Conservation (phyloP, 2,329 filamentous ascomycete species). For the Xylariaceae sp. region DNA sequence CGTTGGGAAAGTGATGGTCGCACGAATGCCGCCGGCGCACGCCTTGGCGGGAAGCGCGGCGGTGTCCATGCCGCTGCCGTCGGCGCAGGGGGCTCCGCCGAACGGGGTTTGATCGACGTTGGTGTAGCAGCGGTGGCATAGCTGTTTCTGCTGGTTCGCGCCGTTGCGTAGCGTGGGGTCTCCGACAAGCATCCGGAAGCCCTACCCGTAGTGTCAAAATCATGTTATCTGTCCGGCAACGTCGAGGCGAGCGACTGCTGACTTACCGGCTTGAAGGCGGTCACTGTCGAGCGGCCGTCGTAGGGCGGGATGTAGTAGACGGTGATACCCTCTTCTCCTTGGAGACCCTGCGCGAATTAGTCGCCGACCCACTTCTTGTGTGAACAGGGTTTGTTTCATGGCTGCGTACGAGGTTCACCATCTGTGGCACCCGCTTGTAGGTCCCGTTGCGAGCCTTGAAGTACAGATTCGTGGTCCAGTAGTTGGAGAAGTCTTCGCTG, state of each 20-base stretch:
- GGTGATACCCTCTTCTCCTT: constrained; percentile 27
- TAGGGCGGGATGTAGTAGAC: constrained; percentile 33
- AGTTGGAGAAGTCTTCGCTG: constrained; percentile 33
- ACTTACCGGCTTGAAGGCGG: constrained; percentile 30
- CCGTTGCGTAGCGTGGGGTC: constrained; percentile 22
- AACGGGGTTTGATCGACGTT: constrained; percentile 28
- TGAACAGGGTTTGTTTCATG: neutral
- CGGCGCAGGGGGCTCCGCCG: constrained; percentile 30
- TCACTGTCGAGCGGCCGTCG: constrained; percentile 26
- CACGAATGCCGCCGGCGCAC: constrained; percentile 27
- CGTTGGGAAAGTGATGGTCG: constrained; percentile 30
- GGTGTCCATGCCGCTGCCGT: constrained; percentile 21
- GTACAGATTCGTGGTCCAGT: constrained; percentile 32
- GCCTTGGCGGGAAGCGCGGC: constrained; percentile 21
- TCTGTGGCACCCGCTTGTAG: constrained; percentile 31
- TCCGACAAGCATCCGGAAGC: constrained; percentile 33
- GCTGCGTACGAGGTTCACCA: constrained; percentile 27
- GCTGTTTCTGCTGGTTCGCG: constrained; percentile 27
- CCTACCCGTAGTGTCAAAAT: constrained; percentile 4
- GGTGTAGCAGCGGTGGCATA: constrained; percentile 31
- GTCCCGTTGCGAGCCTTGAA: constrained; percentile 32
- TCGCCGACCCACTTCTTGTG: neutral
- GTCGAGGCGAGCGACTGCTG: neutral
- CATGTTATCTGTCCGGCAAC: neutral
- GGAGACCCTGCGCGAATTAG: constrained; percentile 18